These are phyloP conservation scores for Coleophoma eucalyptorum DNA, from an alignment of 2,329 filamentous ascomycete species.

Conservation along the genomic window DNA sequence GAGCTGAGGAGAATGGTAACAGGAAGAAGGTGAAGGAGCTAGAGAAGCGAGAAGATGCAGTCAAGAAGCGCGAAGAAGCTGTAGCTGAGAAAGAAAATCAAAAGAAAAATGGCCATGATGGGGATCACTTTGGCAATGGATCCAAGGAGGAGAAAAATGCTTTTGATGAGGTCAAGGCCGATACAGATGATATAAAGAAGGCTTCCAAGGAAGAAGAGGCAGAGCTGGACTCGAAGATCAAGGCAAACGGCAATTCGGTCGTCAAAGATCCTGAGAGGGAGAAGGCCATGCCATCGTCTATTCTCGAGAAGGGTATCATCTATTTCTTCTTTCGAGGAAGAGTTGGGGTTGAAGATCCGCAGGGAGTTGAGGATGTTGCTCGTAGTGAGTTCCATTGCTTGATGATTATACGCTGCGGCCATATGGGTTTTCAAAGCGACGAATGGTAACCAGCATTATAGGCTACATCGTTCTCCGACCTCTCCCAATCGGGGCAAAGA, in stretches of 20 bases:
- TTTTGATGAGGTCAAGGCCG: slow-evolving; percentile 27
- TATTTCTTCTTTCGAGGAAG: slow-evolving; percentile 87
- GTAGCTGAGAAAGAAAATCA: slow-evolving; percentile 12
- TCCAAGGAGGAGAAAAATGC: slow-evolving; percentile 17
- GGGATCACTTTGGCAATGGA: neutral
- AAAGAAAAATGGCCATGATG: slow-evolving; percentile 13
- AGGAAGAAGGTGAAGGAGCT: slow-evolving; percentile 3
- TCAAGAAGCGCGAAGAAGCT: slow-evolving; percentile 8
- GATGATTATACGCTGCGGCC: too few species aligned
- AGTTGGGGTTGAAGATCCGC: slow-evolving; percentile 68
- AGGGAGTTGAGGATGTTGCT: slow-evolving; percentile 67
- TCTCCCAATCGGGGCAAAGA: slow-evolving; percentile 62
- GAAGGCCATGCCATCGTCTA: slow-evolving; percentile 38
- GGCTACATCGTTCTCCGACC: slow-evolving; percentile 74
- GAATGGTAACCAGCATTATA: too few species aligned
- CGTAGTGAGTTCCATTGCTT: slow-evolving; percentile 41
- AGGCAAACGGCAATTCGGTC: slow-evolving; percentile 16
- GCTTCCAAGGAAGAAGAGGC: slow-evolving; percentile 16
- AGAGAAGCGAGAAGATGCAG: slow-evolving; percentile 4
- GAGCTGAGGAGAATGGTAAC: slow-evolving; percentile 7
- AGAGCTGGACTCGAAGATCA: slow-evolving; percentile 22
- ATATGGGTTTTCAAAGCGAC: too few species aligned
- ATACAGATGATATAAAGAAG: slow-evolving; percentile 19
- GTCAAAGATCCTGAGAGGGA: slow-evolving; percentile 30
- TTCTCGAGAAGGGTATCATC: slow-evolving; percentile 84